Evolutionary conservation across 2,329 filamentous ascomycete genomes (phyloP).

Genomic region (Fusarium fujikuroi): DNA sequence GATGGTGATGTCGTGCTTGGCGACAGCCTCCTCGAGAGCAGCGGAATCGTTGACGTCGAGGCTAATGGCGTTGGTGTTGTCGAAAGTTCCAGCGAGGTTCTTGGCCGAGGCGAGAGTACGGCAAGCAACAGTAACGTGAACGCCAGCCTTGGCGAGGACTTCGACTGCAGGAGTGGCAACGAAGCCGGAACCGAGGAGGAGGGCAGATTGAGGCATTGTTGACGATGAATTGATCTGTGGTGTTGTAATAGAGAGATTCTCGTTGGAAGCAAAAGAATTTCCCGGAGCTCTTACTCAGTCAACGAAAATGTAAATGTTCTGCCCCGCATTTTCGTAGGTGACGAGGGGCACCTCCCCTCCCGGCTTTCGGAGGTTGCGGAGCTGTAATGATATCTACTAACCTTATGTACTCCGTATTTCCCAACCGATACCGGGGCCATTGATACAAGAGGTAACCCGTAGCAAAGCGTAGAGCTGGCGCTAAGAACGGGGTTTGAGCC

Average conservation of each 20-base stretch:
- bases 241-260: constrained; percentile 14
- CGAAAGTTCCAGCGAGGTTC: constrained; percentile 77
- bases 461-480: constrained; percentile 11
- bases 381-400: background rate
- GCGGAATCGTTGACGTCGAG: constrained; percentile 83
- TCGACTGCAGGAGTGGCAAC: constrained; percentile 74
- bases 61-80: constrained; percentile 79
- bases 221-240: constrained; percentile 5
- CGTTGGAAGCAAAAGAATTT: constrained; percentile 20
- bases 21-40: constrained; percentile 83
- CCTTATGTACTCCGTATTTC: background rate
- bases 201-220: constrained; percentile 46
- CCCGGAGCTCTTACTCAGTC: constrained; percentile 3
- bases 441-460: background rate
- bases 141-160: constrained; percentile 68
- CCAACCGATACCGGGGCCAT: constrained; percentile 22
- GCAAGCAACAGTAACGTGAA: constrained; percentile 79
- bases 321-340: constrained; percentile 15
- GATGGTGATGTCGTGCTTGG: constrained; percentile 82
- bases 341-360: constrained; percentile 15
- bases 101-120: constrained; percentile 81
- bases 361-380: constrained; percentile 16
- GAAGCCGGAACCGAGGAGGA: constrained; percentile 59
- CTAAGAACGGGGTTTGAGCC: background rate
- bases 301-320: constrained; percentile 12